Conservation (phyloP, 305 asterid species). For the Plantago coronopus region DNA sequence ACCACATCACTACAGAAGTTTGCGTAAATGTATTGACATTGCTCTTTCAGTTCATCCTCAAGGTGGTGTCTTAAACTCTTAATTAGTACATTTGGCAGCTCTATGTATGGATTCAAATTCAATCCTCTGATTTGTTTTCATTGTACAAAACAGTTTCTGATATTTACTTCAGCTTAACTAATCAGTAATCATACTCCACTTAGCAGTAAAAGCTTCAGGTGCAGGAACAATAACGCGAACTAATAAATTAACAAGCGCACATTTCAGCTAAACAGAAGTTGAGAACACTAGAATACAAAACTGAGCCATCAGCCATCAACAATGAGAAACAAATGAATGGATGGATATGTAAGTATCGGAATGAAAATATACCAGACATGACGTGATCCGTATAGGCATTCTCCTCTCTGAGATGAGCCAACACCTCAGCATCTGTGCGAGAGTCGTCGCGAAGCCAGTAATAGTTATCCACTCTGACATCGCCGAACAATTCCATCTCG, state of each 20-base stretch:
- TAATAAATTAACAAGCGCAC: neutral
- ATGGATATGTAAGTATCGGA: too few species aligned
- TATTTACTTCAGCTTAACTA: too few species aligned
- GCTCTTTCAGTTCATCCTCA: too few species aligned
- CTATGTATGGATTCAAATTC: too few species aligned
- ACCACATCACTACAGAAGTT: neutral
- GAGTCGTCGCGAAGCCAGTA: slow-evolving; percentile 97
- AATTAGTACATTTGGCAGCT: too few species aligned
- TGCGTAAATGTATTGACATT: neutral
- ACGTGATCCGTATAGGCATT: slow-evolving; percentile 59
- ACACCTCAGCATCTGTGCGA: slow-evolving; percentile 60
- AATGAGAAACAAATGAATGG: neutral
- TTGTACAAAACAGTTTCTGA: neutral
- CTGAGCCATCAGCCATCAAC: neutral
- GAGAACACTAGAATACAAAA: neutral
- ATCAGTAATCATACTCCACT: too few species aligned
- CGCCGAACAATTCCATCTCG: slow-evolving; percentile 90
- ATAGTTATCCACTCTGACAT: slow-evolving; percentile 73
- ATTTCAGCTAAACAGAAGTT: neutral
- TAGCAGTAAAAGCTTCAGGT: too few species aligned
- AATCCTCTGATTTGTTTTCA: neutral
- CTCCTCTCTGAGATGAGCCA: slow-evolving; percentile 63
- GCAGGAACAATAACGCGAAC: too few species aligned
- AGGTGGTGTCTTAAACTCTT: neutral
- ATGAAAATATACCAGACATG: slow-evolving; percentile 66